These are phyloP conservation scores for Starmera dryadoides DNA, from an alignment of 805 yeast genomes.

Conservation along the genomic window DNA sequence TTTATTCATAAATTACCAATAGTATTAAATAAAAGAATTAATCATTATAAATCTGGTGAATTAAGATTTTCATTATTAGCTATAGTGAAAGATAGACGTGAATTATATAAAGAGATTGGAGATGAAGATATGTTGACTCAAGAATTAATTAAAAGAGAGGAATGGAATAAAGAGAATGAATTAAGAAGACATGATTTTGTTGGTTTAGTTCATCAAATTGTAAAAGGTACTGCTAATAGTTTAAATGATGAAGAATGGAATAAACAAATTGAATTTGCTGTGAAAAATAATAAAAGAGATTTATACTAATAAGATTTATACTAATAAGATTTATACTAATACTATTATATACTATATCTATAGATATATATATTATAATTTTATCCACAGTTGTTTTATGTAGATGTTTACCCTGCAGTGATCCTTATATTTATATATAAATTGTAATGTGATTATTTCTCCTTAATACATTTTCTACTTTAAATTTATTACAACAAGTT, in stretches of 20 bases:
- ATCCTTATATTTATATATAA: too few relatives aligned
- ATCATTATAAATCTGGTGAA: slow-evolving; percentile 38
- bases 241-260: slow-evolving; percentile 33
- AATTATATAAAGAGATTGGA: slow-evolving; percentile 26
- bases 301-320: too few relatives aligned
- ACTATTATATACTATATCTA: too few relatives aligned
- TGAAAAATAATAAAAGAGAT: slow-evolving; percentile 1
- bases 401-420: too few relatives aligned
- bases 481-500: too few relatives aligned
- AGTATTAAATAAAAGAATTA: slow-evolving; percentile 39
- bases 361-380: too few relatives aligned
- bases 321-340: too few relatives aligned
- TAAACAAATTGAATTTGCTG: slow-evolving; percentile 20
- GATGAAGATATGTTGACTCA: slow-evolving; percentile 29
- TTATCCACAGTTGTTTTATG: too few relatives aligned
- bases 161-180: slow-evolving; percentile 48
- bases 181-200: slow-evolving; percentile 48
- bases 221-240: slow-evolving; percentile 31
- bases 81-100: slow-evolving; percentile 42
- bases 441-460: too few relatives aligned
- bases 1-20: slow-evolving; percentile 34
- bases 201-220: slow-evolving; percentile 39
- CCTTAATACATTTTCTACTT: too few relatives aligned
- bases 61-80: slow-evolving; percentile 51
- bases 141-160: slow-evolving; percentile 41